Conservation (phyloP, 2,329 filamentous ascomycete species). For the Colletotrichum falcatum region DNA sequence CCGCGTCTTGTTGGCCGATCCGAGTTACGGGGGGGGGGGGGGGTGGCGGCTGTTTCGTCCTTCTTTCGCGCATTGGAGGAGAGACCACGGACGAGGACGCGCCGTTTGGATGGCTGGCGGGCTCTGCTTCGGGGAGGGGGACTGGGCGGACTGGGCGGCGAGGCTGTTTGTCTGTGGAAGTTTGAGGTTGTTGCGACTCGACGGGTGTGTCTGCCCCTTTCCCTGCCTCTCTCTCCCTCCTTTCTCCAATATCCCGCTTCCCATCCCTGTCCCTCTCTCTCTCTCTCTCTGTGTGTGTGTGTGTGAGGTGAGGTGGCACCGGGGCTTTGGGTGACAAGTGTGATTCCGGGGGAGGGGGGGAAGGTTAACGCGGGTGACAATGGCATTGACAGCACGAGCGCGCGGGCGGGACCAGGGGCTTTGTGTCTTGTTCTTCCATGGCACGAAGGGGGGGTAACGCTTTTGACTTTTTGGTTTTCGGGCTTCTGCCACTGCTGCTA, state of each 20-base stretch:
- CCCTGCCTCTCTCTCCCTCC: neutral
- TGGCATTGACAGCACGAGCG: constrained; percentile 11
- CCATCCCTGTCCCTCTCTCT: neutral
- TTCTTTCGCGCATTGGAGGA: neutral
- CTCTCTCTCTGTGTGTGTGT: no score
- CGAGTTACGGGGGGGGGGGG: no score
- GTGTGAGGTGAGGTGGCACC: no score
- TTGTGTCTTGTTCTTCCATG: no score
- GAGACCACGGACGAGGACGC: neutral
- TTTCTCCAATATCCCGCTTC: no score
- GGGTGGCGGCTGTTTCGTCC: constrained; percentile 5
- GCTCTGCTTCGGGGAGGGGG: neutral
- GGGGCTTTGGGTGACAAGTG: neutral
- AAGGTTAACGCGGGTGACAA: neutral
- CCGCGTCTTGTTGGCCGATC: neutral
- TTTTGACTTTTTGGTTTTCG: no score
- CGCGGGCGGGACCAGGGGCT: neutral
- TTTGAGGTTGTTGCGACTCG: neutral
- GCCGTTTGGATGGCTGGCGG: neutral
- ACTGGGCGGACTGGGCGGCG: neutral
- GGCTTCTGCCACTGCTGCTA: no score
- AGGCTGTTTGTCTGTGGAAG: neutral
- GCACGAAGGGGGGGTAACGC: no score
- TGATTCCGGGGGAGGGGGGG: neutral
- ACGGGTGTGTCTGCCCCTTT: neutral